Conservation (phyloP, 192 early-diverging fungal species). For the Coemansia sp. region DNA sequence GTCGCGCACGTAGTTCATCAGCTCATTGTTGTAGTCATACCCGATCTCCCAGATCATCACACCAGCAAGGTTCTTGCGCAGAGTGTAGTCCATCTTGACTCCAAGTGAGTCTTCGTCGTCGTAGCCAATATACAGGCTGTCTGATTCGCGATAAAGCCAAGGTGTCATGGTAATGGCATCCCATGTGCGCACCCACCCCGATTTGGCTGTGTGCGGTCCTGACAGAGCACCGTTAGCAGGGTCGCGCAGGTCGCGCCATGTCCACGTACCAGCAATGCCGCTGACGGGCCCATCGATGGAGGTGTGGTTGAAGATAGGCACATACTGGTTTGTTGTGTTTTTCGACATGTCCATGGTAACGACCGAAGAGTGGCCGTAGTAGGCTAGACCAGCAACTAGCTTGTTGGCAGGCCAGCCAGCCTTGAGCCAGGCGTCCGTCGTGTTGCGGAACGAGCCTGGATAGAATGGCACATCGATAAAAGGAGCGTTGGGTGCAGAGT, state of each 20-base stretch:
- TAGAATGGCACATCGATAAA: conserved; percentile 51
- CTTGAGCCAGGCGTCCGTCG: conserved; percentile 57
- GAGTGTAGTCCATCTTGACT: conserved; percentile 65
- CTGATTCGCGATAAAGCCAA: conserved; percentile 67
- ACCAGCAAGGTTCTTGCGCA: conserved; percentile 62
- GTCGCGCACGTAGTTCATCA: conserved; percentile 54
- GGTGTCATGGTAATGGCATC: conserved; percentile 67
- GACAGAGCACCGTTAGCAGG: conserved; percentile 52
- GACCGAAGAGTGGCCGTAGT: conserved; percentile 62
- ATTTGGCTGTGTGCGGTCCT: conserved; percentile 25
- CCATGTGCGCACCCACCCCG: conserved; percentile 68
- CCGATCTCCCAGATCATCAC: conserved; percentile 76
- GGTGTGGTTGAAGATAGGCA: conserved; percentile 49
- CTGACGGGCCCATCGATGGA: conserved; percentile 59
- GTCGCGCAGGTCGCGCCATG: conserved; percentile 63
- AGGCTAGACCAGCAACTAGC: conserved; percentile 64
- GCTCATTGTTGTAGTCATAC: conserved; percentile 67
- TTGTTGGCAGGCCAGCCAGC: conserved; percentile 65
- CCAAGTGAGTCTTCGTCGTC: conserved; percentile 67
- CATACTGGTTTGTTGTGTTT: conserved; percentile 50
- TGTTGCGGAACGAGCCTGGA: conserved; percentile 53
- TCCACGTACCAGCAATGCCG: conserved; percentile 62
- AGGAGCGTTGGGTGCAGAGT: conserved; percentile 49
- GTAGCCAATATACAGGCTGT: conserved; percentile 68
- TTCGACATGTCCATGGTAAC: conserved; percentile 36